A percentile compares a stretch with the other conserved stretches of the same genome.
Conservation (phyloP, 2,329 filamentous ascomycete species). For the Aspergillus carbonarius region DNA sequence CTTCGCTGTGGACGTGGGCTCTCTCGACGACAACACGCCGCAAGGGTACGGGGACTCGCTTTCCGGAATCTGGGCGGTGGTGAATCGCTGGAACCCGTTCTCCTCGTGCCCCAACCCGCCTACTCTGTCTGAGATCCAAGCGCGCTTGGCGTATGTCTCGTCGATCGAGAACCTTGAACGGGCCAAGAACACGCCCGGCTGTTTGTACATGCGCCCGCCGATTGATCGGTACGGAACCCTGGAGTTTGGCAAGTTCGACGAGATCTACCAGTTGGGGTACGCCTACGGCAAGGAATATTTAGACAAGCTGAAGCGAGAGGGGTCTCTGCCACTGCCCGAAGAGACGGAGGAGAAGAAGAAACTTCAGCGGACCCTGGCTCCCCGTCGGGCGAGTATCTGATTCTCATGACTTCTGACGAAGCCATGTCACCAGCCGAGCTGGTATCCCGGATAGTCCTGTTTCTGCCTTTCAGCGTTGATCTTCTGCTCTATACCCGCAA, state of each 20-base stretch:
- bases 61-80: constrained; percentile 89
- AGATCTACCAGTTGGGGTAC: constrained; percentile 90
- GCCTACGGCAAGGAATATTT: constrained; percentile 80
- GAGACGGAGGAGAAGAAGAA: constrained; percentile 76
- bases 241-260: constrained; percentile 96
- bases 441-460: not conserved
- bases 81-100: constrained; percentile 97
- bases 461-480: not conserved
- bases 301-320: constrained; percentile 72
- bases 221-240: constrained; percentile 91
- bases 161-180: constrained; percentile 92
- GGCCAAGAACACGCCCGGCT: constrained; percentile 86
- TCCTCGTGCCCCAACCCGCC: constrained; percentile 86
- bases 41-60: constrained; percentile 92
- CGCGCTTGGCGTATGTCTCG: constrained; percentile 88
- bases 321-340: constrained; percentile 67
- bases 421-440: not conserved
- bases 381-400: constrained; percentile 70
- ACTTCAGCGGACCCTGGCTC: constrained; percentile 74
- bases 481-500: not conserved
- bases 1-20: constrained; percentile 92
- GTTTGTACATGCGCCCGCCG: constrained; percentile 93
- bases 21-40: constrained; percentile 85
- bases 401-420: not conserved
- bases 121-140: constrained; percentile 93